Base-by-base conservation (phyloP, 192 early-diverging fungal species). In the Gamsiella multidivaricata region DNA sequence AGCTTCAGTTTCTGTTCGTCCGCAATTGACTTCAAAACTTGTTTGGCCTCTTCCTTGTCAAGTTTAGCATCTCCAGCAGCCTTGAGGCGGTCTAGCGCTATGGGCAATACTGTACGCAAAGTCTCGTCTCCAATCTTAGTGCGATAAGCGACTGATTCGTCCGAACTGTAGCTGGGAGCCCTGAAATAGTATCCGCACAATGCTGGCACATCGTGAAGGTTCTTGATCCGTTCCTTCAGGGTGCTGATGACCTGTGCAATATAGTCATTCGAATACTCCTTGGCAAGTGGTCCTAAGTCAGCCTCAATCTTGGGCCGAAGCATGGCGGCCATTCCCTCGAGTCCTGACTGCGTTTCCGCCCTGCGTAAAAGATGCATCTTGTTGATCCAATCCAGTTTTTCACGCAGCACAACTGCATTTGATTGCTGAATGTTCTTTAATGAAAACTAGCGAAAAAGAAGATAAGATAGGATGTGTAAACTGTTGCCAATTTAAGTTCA, bases 371-470 rank as follows among this genome's bases (percentile, higher is more conserved):
- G 54, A 75, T 95, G 91, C 34, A 88, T 87, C 61, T 91, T 89
- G 74, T 95, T 93, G 34, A 95, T 83, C 81, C 86, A 88, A 65
- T 92, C 88, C 14, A 95, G 70, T 65, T 91, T 92, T n/a, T 87
- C 86, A 39, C 82, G 83, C 37, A 85, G 71, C 4, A 95, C 91
- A 8, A 91, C 83, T 1, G 88, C 85, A 25, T 83, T 82, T 0
- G 90, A 89, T 33, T 89, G 86, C 61, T 90, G 85, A 39, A 94
- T 57, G 6, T 86, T 65, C 1, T 82, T 70, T 10, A 92, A 33
- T 10, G 86, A 82, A 70, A 94, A 94, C 85, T 90, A 54, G 25
- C 46, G 23, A 4, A 31, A 33, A 11, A 43, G n/a, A 3, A 29
- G 25, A 7, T 47, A 32, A 54, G 34, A 51, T 31, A 23, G 10